Base-by-base conservation (phyloP, 768 basidiomycete genomes). In the Ramaria rubella region DNA sequence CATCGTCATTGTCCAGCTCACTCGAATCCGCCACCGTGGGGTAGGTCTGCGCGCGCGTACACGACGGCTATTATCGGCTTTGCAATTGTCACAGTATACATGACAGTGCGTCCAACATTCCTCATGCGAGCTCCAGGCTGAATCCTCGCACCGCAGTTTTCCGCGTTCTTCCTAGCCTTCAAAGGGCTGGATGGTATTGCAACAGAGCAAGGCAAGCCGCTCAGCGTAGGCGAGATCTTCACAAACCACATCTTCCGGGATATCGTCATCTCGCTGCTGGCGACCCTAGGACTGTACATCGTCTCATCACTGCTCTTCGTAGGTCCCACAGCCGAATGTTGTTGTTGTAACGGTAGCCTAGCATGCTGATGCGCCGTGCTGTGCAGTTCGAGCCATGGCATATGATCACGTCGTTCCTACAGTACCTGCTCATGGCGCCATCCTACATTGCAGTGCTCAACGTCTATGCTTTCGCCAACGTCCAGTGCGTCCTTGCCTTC, bases 341-440 rank as follows among this genome's bases (percentile, higher is more conserved):
- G n/a, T 30, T 59, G n/a, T 31, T 36, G 17, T n/a, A 7, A 17
- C 23, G 31, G 33, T 14, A 17, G 23, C 38, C 21, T 30, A 27
- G 17, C 19, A 29, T 48, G 33, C 21, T 45, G 9, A 24, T 38
- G 12, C 7, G 8, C 19, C 21, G n/a, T 29, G 24, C 34, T 29
- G n/a, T 53, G 52, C 66, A 95, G 85, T 85, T 96, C 63, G 94
- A 98, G 62, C 95, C 95, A 2, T 96, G 94, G 92, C 96, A 99
- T 68, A 90, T 99, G 92, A 77, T 99, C 64, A 97, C 96, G 0
- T 91, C 88, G 5, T 94, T 98, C 72, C 26, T 94, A n/a, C 95
- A 94, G 68, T 95, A 94, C 66, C 69, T 89, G 23, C 78, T 96
- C 59, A 83, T 97, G 77, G 90, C 93, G 0, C 95, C 95, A 2